Conservation (phyloP, 31 red algal genomes). For the Odonthalia washingtoniensis region DNA sequence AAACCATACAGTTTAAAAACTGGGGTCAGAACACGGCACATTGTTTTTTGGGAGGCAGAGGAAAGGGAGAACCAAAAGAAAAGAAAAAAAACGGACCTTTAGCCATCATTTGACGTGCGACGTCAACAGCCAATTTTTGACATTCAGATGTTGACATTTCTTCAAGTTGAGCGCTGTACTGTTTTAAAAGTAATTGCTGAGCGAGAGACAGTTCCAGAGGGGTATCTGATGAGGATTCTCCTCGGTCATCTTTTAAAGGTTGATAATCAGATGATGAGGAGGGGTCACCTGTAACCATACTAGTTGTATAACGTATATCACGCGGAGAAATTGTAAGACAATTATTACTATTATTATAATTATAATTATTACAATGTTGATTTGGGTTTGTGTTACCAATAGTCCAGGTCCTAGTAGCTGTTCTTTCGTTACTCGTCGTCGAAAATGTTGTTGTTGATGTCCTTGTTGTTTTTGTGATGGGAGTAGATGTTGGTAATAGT, state of each 20-base stretch:
- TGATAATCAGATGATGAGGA: conserved; percentile 1
- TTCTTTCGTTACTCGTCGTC: background rate
- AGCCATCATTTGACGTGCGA: conserved; percentile 91
- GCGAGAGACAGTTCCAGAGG: conserved; percentile 82
- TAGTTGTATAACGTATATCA: background rate
- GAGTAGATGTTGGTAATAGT: too few species aligned
- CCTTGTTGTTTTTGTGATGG: too few species aligned
- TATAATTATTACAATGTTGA: background rate
- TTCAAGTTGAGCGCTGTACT: conserved; percentile 85
- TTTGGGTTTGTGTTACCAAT: background rate
- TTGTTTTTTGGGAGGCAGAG: background rate
- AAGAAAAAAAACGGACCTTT: conserved; percentile 67
- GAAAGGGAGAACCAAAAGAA: background rate
- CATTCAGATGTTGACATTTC: conserved; percentile 70
- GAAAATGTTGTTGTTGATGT: background rate
- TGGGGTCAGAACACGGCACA: background rate
- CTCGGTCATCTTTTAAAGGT: conserved; percentile 58
- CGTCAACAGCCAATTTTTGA: conserved; percentile 76
- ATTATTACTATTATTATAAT: too few species aligned
- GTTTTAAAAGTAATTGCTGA: conserved; percentile 88
- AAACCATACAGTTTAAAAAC: background rate
- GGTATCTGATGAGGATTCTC: conserved; percentile 43
- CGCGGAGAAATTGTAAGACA: background rate
- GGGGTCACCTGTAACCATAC: background rate
- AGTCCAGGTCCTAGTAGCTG: background rate